Evolutionary conservation across 2,329 filamentous ascomycete species (phyloP), one percentile per base, ranked within the genome.

Genomic region (Sporothrix inflata): DNA sequence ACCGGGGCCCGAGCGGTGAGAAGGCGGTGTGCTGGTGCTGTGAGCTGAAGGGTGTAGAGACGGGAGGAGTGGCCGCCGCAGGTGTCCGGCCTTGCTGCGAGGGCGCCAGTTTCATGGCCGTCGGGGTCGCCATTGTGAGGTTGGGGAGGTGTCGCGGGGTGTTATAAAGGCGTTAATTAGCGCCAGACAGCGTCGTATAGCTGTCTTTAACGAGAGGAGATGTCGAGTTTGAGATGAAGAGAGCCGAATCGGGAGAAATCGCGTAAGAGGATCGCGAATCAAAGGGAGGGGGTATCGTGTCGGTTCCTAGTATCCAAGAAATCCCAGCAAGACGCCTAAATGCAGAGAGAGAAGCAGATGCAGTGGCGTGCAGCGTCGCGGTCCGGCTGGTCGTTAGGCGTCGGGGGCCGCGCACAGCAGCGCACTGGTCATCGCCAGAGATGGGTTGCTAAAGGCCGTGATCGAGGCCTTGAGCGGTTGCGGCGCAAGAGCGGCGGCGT

Each of bases 11-110:
- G 38, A 82, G 83, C 4, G 89, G 89, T 1, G 89, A 90, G 77
- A 90, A 88, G 47, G 85, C 87, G n/a, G 85, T 84, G 69, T 87
- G 84, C 1, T 84, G 65, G 45, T 67, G 84, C 57, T 85, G 83
- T 49, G 87, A 80, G 24, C 88, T 90, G 80, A 91, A 91, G 16
- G 89, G 89, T 1, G 89, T 91, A 47, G 89, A 90, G 30, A 89
- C 89, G n/a, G 89, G 88, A 16, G 89, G 89, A 6, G 89, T 91
- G 3, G 87, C 88, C 5, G 82, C 87, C 2, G 86, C 83, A 4
- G 84, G 85, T 3, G 84, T 86, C 47, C 82, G 81, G n/a, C 84
- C 84, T 78, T 86, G 84, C 76, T 85, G 84, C 16, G 86, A 88
- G 55, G 85, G 80, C 6, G 76, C 78, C 45, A 84, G 83, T 79